phyloP scores from a whole-genome alignment of 129 eudicot genomes.

The Tagetes patula region DNA sequence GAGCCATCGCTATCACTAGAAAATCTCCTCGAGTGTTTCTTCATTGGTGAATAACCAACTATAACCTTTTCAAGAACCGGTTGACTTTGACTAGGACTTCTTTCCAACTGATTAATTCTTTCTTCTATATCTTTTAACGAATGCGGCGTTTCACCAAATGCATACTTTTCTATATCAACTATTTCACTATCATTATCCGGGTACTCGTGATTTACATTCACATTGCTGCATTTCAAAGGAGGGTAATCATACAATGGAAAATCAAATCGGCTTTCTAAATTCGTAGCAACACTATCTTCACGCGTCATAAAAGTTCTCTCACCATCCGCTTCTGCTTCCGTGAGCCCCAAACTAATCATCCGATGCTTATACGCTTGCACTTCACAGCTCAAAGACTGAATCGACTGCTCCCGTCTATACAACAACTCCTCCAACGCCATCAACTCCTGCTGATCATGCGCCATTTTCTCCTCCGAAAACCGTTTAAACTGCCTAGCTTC shows the following conservation, averaged over 20 bases:
- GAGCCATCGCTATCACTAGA: slow-evolving; percentile 57
- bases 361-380: slow-evolving; percentile 76
- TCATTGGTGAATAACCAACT: slow-evolving; percentile 73
- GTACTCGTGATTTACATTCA: slow-evolving; percentile 50
- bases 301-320: slow-evolving; percentile 37
- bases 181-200: slow-evolving; percentile 43
- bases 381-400: slow-evolving; percentile 77
- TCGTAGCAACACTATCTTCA: slow-evolving; percentile 41
- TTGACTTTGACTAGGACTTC: slow-evolving; percentile 51
- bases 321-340: slow-evolving; percentile 83
- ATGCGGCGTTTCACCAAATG: slow-evolving; percentile 76
- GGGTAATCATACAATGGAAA: slow-evolving; percentile 59
- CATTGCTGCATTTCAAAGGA: slow-evolving; percentile 66
- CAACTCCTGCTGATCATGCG: slow-evolving; percentile 76
- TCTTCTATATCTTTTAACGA: slow-evolving; percentile 71
- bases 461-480: slow-evolving; percentile 84
- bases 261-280: slow-evolving; percentile 46
- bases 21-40: slow-evolving; percentile 55
- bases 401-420: slow-evolving; percentile 74
- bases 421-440: slow-evolving; percentile 69
- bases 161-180: slow-evolving; percentile 75
- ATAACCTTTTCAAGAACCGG: slow-evolving; percentile 76
- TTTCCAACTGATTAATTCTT: slow-evolving; percentile 68
- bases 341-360: slow-evolving; percentile 83
- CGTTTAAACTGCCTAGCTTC: slow-evolving; percentile 81